These are phyloP conservation scores for Melaleuca quinquenervia DNA, from an alignment of 345 rosid genomes.

Conservation along the genomic window DNA sequence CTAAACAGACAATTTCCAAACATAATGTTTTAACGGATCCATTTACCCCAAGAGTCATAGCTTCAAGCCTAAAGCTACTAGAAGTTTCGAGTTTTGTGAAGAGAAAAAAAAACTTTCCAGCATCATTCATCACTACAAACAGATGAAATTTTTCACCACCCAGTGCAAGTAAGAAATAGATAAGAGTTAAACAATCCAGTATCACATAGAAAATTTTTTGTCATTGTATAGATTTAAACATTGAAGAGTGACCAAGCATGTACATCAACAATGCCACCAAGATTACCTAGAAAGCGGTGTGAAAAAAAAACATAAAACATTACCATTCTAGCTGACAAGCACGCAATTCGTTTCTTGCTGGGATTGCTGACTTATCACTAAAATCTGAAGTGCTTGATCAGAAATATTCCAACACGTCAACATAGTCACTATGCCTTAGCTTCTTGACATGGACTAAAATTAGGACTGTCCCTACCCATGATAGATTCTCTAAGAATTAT, in stretches of 20 bases:
- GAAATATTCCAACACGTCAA: not conserved
- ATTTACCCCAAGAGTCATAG: not conserved
- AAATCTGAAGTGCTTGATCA: not conserved
- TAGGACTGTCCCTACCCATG: not conserved
- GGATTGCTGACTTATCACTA: not conserved
- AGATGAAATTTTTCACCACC: not conserved
- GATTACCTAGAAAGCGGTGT: not conserved
- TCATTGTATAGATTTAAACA: not conserved
- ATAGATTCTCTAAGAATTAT: not conserved
- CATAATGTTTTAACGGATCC: not conserved
- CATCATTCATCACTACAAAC: not conserved
- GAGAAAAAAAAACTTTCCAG: not conserved
- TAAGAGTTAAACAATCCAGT: not conserved
- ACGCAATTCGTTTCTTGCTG: not conserved
- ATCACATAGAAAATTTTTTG: not conserved
- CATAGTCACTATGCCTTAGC: not conserved
- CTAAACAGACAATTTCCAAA: not conserved
- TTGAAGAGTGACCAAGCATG: not conserved
- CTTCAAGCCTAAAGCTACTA: not conserved
- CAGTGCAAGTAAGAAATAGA: not conserved
- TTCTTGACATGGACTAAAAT: not conserved
- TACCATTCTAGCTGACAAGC: not conserved
- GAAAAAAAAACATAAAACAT: not conserved
- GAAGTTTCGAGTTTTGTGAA: not conserved
- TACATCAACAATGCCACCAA: not conserved